These are phyloP conservation scores for Heliamphora exappendiculata DNA, from an alignment of 148 eudicot species.

Conservation along the genomic window DNA sequence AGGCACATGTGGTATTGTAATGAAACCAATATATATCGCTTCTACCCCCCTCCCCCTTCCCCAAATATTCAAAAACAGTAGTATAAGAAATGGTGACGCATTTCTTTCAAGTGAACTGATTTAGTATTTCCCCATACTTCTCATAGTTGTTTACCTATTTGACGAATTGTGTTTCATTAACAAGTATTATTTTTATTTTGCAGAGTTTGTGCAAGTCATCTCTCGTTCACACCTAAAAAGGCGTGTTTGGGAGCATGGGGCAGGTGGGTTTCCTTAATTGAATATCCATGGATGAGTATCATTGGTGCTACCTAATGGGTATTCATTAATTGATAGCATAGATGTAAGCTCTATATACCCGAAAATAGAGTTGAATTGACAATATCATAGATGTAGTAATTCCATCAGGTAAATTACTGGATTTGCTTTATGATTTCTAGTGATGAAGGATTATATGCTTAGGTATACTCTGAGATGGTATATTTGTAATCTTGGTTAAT, in stretches of 20 bases:
- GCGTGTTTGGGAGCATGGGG: slow-evolving; percentile 99
- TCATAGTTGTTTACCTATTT: background rate
- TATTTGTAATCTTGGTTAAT: too few species aligned
- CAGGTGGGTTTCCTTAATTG: slow-evolving; percentile 42
- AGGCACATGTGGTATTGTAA: background rate
- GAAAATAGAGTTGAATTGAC: background rate
- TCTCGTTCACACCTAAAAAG: slow-evolving; percentile 85
- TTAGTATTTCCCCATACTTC: background rate
- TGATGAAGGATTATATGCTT: too few species aligned
- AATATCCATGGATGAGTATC: background rate
- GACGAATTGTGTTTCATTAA: background rate
- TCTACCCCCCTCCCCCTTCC: background rate
- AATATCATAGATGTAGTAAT: background rate
- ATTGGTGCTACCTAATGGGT: background rate
- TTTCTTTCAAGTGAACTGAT: background rate
- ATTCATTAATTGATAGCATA: too few species aligned
- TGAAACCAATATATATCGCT: too few species aligned
- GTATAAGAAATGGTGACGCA: background rate
- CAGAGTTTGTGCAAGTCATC: slow-evolving; percentile 94
- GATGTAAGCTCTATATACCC: too few species aligned
- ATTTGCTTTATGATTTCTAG: too few species aligned
- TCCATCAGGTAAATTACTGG: too few species aligned
- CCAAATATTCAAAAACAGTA: background rate
- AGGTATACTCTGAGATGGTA: too few species aligned
- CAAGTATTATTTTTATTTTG: slow-evolving; percentile 18